Evolutionary conservation across 73 alveolate species (phyloP).

Genomic region (Paramecium sexaurelia): DNA sequence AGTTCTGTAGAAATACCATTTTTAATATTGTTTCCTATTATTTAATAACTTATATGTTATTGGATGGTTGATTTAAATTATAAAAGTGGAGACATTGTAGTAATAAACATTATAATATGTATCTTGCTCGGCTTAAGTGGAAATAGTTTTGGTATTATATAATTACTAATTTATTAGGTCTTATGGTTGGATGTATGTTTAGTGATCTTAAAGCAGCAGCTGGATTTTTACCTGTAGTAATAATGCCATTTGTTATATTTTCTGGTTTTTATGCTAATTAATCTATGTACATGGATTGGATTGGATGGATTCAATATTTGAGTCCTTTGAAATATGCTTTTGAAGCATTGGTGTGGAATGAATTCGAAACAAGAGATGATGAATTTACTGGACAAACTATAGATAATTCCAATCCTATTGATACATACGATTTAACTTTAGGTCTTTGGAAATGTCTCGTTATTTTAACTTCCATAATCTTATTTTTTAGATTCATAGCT

Average conservation of each 20-base stretch:
- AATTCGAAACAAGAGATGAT: slow-evolving; percentile 25
- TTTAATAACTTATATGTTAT: slow-evolving; percentile 32
- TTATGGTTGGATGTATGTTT: slow-evolving; percentile 68
- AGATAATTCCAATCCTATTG: background rate
- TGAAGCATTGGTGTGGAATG: slow-evolving; percentile 76
- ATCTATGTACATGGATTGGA: slow-evolving; percentile 70
- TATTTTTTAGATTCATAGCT: slow-evolving; percentile 8
- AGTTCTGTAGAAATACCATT: slow-evolving; percentile 71
- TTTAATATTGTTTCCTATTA: slow-evolving; percentile 12
- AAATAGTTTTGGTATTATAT: slow-evolving; percentile 67
- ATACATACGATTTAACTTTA: background rate
- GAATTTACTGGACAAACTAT: background rate
- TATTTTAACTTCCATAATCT: background rate
- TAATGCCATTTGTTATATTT: slow-evolving; percentile 78
- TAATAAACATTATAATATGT: background rate
- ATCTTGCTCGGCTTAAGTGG: slow-evolving; percentile 57
- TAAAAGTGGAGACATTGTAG: slow-evolving; percentile 37
- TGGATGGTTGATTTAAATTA: slow-evolving; percentile 64
- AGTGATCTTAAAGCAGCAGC: slow-evolving; percentile 71
- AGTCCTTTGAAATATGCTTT: slow-evolving; percentile 79
- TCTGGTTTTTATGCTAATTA: slow-evolving; percentile 80
- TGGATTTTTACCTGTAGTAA: slow-evolving; percentile 65
- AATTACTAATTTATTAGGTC: background rate
- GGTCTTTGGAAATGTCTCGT: slow-evolving; percentile 40
- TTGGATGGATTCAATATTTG: slow-evolving; percentile 79